A percentile compares a stretch with the other conserved stretches of the same genome.
Conservation (phyloP, 2,329 filamentous ascomycete genomes). For the Seiridium unicorne region DNA sequence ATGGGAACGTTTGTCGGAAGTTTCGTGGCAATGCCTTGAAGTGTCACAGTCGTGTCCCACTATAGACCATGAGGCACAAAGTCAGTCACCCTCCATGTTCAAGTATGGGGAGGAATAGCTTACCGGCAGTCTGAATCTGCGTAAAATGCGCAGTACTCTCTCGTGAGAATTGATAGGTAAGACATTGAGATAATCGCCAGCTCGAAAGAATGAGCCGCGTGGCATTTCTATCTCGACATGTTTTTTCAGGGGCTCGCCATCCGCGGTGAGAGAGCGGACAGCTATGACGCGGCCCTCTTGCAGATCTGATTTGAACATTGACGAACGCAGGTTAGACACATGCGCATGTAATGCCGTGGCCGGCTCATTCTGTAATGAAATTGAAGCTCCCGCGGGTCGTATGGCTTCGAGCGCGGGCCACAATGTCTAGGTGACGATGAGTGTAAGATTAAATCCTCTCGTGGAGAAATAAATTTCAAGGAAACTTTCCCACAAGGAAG, state of each 20-base stretch:
- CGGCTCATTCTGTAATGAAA: constrained; percentile 21
- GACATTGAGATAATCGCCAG: constrained; percentile 75
- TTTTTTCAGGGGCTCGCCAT: constrained; percentile 55
- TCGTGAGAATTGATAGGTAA: constrained; percentile 67
- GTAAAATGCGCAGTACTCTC: constrained; percentile 62
- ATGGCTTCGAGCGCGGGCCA: neutral
- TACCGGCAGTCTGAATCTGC: constrained; percentile 59
- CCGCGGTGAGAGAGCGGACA: constrained; percentile 48
- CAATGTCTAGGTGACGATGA: neutral
- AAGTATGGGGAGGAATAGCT: neutral
- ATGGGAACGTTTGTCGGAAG: constrained; percentile 57
- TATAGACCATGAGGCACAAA: neutral
- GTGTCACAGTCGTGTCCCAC: constrained; percentile 66
- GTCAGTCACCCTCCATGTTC: too few relatives aligned
- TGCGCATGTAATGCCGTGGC: neutral
- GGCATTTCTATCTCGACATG: constrained; percentile 69
- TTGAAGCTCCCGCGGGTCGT: constrained; percentile 29
- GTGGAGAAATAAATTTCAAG: neutral
- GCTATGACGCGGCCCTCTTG: constrained; percentile 58
- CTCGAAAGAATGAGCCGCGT: constrained; percentile 61
- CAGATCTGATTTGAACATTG: constrained; percentile 59
- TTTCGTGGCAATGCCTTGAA: constrained; percentile 50
- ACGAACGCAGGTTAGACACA: constrained; percentile 26
- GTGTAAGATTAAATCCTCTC: neutral
- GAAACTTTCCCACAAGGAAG: neutral